Percentiles rank a stretch among this genome's conserved stretches.
These are phyloP conservation scores for Pestalotiopsis sp. DNA, from an alignment of 2,329 filamentous ascomycete species.

Conservation along the genomic window DNA sequence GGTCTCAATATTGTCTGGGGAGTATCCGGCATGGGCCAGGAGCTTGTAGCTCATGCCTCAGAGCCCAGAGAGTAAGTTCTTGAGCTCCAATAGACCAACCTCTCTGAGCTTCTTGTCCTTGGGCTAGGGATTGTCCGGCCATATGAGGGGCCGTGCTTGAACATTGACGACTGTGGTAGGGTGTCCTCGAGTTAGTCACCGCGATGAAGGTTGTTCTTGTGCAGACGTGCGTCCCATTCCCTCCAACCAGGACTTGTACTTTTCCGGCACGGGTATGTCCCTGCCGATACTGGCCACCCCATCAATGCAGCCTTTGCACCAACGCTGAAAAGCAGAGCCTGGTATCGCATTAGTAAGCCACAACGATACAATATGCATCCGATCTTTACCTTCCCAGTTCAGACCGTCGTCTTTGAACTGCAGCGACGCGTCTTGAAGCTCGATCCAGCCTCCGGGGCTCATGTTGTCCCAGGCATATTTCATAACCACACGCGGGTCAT, in stretches of 20 bases:
- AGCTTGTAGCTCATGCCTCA: background rate
- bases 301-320: background rate
- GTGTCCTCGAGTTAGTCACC: background rate
- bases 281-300: background rate
- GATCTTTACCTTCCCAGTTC: background rate
- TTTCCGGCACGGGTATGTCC: background rate
- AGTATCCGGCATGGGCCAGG: background rate
- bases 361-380: background rate
- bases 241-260: conserved; percentile 4
- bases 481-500: background rate
- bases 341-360: background rate
- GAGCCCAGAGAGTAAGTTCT: background rate
- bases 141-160: background rate
- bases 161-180: background rate
- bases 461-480: background rate
- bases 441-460: conserved; percentile 3
- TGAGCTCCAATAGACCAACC: background rate
- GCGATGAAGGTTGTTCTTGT: background rate
- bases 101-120: conserved; percentile 4
- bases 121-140: background rate
- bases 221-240: background rate
- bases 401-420: background rate
- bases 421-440: conserved; percentile 6
- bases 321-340: background rate
- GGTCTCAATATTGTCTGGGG: background rate